These are phyloP conservation scores for Yarrowia sp. DNA, from an alignment of 805 yeast species.

Conservation along the genomic window DNA sequence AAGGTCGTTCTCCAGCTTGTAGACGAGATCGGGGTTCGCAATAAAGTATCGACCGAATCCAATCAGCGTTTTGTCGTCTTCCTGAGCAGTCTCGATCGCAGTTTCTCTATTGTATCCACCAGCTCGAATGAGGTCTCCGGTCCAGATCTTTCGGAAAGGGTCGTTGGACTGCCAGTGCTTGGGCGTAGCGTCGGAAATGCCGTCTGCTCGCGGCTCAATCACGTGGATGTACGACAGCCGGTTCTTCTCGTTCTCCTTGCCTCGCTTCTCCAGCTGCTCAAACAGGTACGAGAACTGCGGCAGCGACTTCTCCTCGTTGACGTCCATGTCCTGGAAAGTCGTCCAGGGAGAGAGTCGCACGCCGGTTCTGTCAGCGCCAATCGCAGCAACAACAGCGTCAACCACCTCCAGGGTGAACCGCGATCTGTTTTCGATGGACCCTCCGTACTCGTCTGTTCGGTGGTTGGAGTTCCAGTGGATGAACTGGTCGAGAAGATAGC, in stretches of 20 bases:
- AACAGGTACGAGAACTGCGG: conserved; percentile 44
- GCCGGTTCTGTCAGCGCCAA: conserved; percentile 53
- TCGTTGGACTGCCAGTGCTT: conserved; percentile 27
- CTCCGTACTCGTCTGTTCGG: conserved; percentile 63
- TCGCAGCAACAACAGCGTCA: conserved; percentile 43
- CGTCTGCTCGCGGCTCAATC: conserved; percentile 41
- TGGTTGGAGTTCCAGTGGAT: conserved; percentile 46
- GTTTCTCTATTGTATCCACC: conserved; percentile 37
- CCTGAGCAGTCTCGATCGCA: conserved; percentile 35
- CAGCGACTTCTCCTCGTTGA: not conserved
- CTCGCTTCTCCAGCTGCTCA: conserved; percentile 44
- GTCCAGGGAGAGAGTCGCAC: conserved; percentile 42
- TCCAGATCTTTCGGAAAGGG: conserved; percentile 43
- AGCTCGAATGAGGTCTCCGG: conserved; percentile 46
- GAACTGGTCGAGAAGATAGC: conserved; percentile 53
- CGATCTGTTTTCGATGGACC: conserved; percentile 55
- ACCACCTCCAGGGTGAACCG: conserved; percentile 52
- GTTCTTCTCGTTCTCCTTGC: conserved; percentile 34
- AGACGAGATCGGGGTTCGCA: conserved; percentile 56
- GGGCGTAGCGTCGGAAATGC: conserved; percentile 33
- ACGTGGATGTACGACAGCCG: conserved; percentile 43
- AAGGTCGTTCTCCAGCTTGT: conserved; percentile 44
- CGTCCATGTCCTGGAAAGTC: conserved; percentile 28
- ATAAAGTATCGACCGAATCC: conserved; percentile 52
- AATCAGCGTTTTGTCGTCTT: conserved; percentile 33